Evolutionary conservation across 768 basidiomycete species (phyloP), one percentile per base, ranked within the genome.

Genomic region (Trametopsis cervina): DNA sequence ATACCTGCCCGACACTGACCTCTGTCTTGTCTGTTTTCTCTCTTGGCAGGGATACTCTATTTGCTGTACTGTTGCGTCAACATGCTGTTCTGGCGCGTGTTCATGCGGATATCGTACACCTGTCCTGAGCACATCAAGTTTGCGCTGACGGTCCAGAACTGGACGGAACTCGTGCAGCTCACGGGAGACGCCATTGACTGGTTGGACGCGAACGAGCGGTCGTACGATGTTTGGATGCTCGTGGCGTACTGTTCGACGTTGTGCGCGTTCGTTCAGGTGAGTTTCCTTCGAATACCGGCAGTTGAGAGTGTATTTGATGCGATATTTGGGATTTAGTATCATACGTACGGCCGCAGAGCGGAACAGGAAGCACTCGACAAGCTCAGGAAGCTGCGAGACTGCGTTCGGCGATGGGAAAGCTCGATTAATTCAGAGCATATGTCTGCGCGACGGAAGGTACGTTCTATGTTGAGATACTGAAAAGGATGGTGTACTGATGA

Each of bases 71-170:
- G 87, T 24, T 91, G 89, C 60, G 83, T 97, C 38, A 85, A 83
- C 56, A 96, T 98, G 82, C 88, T 98, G 65, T 94, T 96, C 68
- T 96, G 91, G 83, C 85, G 95, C 42, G 92, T 96, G 25, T 98
- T 97, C 71, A 94, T 97, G 90, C 81, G 95, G 44, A 91, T 97
- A 66, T 92, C 89, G 49, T 98, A 96, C 69, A 76, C 82, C 17
- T 88, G 89, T 60, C 93, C 95, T 7, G 79, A 79, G 10, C 92
- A 96, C 60, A 77, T 95, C 60, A 93, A 88, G 61, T 92, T 95
- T 58, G 76, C 78, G 33, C 67, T 94, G 54, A 87, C 83, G 1
- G 75, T 92, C 22, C 83, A 85, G 58, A 77, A 82, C 53, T 96
- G 90, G 91, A 76, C 75, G 17, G 69, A 73, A 44, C 74, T 96